phyloP scores from a whole-genome alignment of 495 filamentous ascomycete species.

The Opeltia flavorubescens region DNA sequence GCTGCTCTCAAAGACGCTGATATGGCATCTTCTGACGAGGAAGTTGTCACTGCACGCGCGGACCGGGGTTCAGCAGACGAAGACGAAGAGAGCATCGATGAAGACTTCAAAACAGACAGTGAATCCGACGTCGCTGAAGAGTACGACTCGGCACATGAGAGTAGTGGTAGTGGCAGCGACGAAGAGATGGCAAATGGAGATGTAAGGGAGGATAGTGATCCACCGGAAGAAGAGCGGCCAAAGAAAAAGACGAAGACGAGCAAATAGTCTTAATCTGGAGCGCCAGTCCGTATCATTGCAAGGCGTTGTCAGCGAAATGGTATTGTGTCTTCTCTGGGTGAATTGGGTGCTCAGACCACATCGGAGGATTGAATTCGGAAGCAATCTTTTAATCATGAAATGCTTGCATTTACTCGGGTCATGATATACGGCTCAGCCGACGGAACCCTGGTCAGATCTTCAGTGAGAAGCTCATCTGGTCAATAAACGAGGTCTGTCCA shows the following conservation, averaged over 20 bases:
- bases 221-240: conserved; percentile 37
- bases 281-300: neutral
- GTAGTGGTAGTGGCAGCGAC: conserved; percentile 58
- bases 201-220: conserved; percentile 36
- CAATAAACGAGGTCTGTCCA: too few relatives aligned
- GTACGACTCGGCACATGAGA: conserved; percentile 82
- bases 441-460: too few relatives aligned
- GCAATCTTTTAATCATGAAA: too few relatives aligned
- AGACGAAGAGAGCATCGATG: conserved; percentile 85
- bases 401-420: too few relatives aligned
- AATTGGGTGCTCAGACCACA: too few relatives aligned
- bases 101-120: conserved; percentile 84
- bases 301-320: neutral
- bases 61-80: conserved; percentile 90
- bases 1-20: conserved; percentile 68
- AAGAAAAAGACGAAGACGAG: conserved; percentile 56
- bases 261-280: conserved; percentile 8
- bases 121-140: conserved; percentile 96
- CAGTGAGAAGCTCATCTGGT: too few relatives aligned
- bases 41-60: conserved; percentile 48
- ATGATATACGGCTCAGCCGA: too few relatives aligned
- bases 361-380: neutral
- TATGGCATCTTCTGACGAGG: conserved; percentile 74
- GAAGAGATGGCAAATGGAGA: conserved; percentile 48
- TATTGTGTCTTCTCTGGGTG: too few relatives aligned